phyloP scores from a whole-genome alignment of 1,284 basidiomycete genomes.

The Coniferiporia sulphurascens region DNA sequence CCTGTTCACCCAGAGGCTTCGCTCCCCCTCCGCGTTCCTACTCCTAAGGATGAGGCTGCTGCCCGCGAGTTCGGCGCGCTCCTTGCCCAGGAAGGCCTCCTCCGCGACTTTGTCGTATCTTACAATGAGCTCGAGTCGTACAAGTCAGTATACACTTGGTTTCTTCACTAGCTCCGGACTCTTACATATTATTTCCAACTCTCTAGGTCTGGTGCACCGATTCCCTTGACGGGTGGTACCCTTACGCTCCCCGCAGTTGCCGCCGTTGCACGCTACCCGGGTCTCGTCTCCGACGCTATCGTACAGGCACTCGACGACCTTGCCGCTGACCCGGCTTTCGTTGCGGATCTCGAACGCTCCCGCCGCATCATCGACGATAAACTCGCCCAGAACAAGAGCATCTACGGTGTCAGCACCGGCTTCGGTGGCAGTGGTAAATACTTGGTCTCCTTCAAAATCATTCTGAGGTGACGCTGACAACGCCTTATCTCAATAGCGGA shows the following conservation, averaged over 20 bases:
- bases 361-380: conserved; percentile 61
- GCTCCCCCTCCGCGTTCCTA: conserved; percentile 15
- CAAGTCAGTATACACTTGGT: conserved; percentile 36
- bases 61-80: conserved; percentile 1
- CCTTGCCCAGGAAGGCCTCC: conserved; percentile 24
- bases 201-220: conserved; percentile 50
- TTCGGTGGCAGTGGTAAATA: conserved; percentile 70
- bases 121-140: conserved; percentile 49
- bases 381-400: conserved; percentile 60
- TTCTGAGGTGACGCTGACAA: neutral
- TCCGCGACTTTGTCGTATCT: conserved; percentile 42
- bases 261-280: conserved; percentile 61
- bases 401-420: conserved; percentile 81
- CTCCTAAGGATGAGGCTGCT: conserved; percentile 1
- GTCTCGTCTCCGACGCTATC: conserved; percentile 48
- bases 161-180: neutral
- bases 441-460: neutral
- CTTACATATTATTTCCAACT: neutral
- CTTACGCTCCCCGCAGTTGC: conserved; percentile 72
- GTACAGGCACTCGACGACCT: conserved; percentile 31
- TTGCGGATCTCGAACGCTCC: conserved; percentile 50
- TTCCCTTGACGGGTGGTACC: conserved; percentile 63
- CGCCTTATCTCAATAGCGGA: conserved; percentile 38
- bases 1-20: conserved; percentile 7
- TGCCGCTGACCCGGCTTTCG: conserved; percentile 26